Base-by-base conservation (phyloP, 2,329 filamentous ascomycete genomes). In the Penicillium polonicum region DNA sequence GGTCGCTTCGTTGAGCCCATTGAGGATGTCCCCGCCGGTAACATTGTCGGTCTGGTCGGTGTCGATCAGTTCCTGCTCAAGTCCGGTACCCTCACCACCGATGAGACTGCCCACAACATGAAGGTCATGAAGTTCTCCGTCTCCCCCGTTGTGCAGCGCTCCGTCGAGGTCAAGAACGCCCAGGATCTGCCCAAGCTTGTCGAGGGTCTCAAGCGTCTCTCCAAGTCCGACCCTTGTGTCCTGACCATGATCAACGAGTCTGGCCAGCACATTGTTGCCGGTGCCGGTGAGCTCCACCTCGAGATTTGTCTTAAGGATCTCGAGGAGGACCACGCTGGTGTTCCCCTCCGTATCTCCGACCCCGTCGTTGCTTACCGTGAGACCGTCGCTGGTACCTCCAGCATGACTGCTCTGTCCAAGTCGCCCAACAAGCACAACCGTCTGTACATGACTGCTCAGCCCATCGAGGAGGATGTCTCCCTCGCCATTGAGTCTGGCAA, bases 61-160 rank as follows among this genome's bases (percentile, higher is more conserved):
- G 91, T 99, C 72, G 94, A 99, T 80, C 94, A 99, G 88, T 99
- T 97, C 91, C 85, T 99, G 85, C 92, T 99, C 85, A 99, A 99
- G 89, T 97, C 94, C 79, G 94, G 94, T 89, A 99, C 94, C 75
- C 90, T 99, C 73, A 96, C 92, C 82, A 97, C 93, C 78, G 88
- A 85, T 77, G 94, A 99, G 70, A 95, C 91, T 68, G 93, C 94
- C 78, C 94, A 99, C 89, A 99, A 99, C 89, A 84, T 99, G 75
- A 97, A 97, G 89, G 94, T 99, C 83, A 99, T 99, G 94, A 97
- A 97, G 86, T 99, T 99, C 90, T 99, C 94, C 76, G 94, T 99
- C 79, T 97, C 94, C 61, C 94, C 94, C 73, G 94, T 99, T 82
- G 94, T 99, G 69, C 93, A 90, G 83, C 93, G 93, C 71, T 96